Evolutionary conservation across 1,139 yeast species (phyloP), one percentile per base, ranked within the genome.

Genomic region (Suhomyces bribrorum): DNA sequence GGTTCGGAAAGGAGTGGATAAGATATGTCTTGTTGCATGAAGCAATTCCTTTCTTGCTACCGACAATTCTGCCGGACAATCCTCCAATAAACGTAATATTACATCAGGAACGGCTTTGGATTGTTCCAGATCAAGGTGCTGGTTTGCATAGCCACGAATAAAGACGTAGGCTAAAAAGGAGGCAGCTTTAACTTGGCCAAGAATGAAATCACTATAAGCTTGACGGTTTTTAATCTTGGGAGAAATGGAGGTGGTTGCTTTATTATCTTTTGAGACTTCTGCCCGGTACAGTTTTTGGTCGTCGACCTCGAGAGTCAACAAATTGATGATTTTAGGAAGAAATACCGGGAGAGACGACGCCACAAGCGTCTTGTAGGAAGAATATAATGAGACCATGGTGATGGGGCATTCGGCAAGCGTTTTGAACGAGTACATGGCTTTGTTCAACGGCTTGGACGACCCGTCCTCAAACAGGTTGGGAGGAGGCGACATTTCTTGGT

Each of bases 171-270:
- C 97, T 54, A 94, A 69, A 50, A 94, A 92, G 0, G 97, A 88
- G 38, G 96, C 94, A 1, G 97, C 96, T 59, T 94, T 94, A 28
- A 94, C 96, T 62, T 94, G 99, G n/a, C 96, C 94, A 29, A 87
- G 68, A 14, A 92, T 82, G 54, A 92, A 87, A 50, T 94, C 98
- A 45, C 94, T 86, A 62, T 84, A 92, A 0, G 87, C 84, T 14
- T 81, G 74, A 50, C 96, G 75, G 55, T 87, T 87, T 40, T 77
- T 78, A 46, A 92, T 84, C n/a, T 79, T 77, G 1, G 94, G 86
- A 23, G 74, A 69, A 25, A 72, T 66, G 5, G 74, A 67, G 2
- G 74, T 64, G n/a, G 64, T 67, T 4, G 85, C 82, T 20, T 73
- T 66, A 7, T 77, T 69, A 34, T 77, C 80, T 31, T 76, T 77